A percentile compares a stretch with the other conserved stretches of the same genome.
Evolutionary conservation across 345 rosid genomes (phyloP).

Genomic region (Populus davidiana): DNA sequence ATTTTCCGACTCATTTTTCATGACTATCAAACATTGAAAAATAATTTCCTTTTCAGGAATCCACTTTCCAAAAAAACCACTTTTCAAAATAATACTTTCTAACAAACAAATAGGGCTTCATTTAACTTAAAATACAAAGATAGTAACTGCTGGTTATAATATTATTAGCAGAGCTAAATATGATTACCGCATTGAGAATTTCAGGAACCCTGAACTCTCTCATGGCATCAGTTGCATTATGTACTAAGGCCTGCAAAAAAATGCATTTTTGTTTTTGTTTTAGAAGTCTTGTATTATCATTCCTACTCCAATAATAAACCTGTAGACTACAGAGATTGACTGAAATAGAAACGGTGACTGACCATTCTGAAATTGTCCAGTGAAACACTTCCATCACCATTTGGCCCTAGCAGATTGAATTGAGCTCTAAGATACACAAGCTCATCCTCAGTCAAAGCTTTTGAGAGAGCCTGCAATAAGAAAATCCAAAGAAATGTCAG

Average conservation of each 20-base stretch:
- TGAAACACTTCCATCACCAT: conserved; percentile 63
- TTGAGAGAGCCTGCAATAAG: conserved; percentile 76
- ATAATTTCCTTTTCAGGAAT: too few relatives aligned
- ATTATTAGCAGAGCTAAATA: not conserved
- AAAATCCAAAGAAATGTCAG: conserved; percentile 4
- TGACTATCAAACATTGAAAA: too few relatives aligned
- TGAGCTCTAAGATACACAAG: conserved; percentile 76
- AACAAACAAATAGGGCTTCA: too few relatives aligned
- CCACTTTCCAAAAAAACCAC: too few relatives aligned
- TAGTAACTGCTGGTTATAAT: not conserved
- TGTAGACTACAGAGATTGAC: not conserved
- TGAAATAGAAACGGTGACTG: conserved; percentile 22
- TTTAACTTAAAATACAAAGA: not conserved
- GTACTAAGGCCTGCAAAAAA: conserved; percentile 63
- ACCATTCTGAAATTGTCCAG: conserved; percentile 74
- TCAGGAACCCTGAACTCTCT: conserved; percentile 72
- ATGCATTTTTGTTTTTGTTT: not conserved
- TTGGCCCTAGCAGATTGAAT: conserved; percentile 77
- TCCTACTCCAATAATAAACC: not conserved
- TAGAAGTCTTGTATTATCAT: not conserved
- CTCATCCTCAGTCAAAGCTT: conserved; percentile 82
- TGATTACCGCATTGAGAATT: conserved; percentile 61
- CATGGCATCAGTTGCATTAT: conserved; percentile 79
- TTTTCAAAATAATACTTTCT: too few relatives aligned
- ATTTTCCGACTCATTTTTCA: too few relatives aligned